A percentile compares a stretch with the other conserved stretches of the same genome.
These are phyloP conservation scores for Nakaseomyces delphensis DNA, from an alignment of 1,139 yeast species.

Conservation along the genomic window DNA sequence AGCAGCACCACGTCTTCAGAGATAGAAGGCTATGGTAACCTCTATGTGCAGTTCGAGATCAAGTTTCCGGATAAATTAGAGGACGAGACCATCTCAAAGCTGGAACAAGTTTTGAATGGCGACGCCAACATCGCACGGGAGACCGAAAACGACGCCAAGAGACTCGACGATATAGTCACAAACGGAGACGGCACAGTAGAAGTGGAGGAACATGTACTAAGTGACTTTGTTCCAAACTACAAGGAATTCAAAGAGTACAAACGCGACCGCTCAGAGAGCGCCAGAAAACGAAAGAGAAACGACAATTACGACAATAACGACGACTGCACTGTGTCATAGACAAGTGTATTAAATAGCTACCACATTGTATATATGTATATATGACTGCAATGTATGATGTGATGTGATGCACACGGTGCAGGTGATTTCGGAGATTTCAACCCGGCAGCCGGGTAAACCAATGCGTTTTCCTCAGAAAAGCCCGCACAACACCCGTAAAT, in stretches of 20 bases:
- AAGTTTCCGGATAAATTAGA: constrained; percentile 20
- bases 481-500: too few species aligned
- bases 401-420: too few species aligned
- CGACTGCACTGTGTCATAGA: constrained; percentile 5
- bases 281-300: constrained; percentile 1
- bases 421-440: neutral
- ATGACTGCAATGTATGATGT: too few species aligned
- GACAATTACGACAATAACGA: constrained; percentile 7
- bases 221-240: constrained; percentile 16
- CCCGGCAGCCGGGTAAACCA: neutral
- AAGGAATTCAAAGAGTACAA: constrained; percentile 7
- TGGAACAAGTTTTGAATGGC: constrained; percentile 14
- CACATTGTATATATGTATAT: too few species aligned
- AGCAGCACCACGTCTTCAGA: neutral
- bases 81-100: constrained; percentile 16
- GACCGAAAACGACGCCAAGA: constrained; percentile 9
- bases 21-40: constrained; percentile 17
- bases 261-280: neutral
- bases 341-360: too few species aligned
- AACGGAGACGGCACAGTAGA: neutral
- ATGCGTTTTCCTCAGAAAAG: neutral
- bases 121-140: constrained; percentile 15
- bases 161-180: constrained; percentile 16
- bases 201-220: constrained; percentile 26
- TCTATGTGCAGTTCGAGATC: constrained; percentile 23